Evolutionary conservation across 2,329 filamentous ascomycete genomes (phyloP), one percentile per base, ranked within the genome.

Genomic region (Ophiostoma quercus): DNA sequence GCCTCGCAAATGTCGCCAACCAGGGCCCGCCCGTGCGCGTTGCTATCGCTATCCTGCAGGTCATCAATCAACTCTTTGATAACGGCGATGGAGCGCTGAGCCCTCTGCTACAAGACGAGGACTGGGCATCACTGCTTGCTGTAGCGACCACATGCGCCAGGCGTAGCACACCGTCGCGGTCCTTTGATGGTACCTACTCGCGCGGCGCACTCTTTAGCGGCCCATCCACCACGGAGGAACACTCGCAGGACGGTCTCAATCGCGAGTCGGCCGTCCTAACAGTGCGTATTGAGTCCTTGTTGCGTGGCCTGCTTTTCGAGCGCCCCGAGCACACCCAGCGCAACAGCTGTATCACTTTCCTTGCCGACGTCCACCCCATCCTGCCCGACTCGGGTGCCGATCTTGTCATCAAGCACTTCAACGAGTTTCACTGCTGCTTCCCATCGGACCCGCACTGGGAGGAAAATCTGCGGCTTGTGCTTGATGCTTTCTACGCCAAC

Each of bases 371-470:
- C 19, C 85, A 89, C 69, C 79, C 81, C 19, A 83, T 87, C 47
- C 82, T 92, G 9, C 87, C 88, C 6, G 88, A 92, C 75, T 84
- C 85, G 3, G 85, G 87, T 9, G 88, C 85, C 1, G 84, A 84
- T 66, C 80, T 89, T 12, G 84, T 92, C 32, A 83, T 92, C 62
- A 84, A 87, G 63, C 87, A 91, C 76, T 90, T 89, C 73, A 84
- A 85, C 69, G 86, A 91, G 68, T 89, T 90, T 73, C 83, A 89
- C 65, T 88, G 87, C 74, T 90, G 91, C 74, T 90, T 89, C 63
- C 90, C 90, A 2, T 91, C 90, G 0, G 89, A 92, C 74, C 78
- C 83, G 66, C 81, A 86, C 47, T 93, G 90, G 90, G 84, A 90
- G 72, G 79, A 83, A 2, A 90, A 91, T 68, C 81, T 90, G 69